Conservation (phyloP, 176 grass and related monocot species). For the Oryza coarctata region DNA sequence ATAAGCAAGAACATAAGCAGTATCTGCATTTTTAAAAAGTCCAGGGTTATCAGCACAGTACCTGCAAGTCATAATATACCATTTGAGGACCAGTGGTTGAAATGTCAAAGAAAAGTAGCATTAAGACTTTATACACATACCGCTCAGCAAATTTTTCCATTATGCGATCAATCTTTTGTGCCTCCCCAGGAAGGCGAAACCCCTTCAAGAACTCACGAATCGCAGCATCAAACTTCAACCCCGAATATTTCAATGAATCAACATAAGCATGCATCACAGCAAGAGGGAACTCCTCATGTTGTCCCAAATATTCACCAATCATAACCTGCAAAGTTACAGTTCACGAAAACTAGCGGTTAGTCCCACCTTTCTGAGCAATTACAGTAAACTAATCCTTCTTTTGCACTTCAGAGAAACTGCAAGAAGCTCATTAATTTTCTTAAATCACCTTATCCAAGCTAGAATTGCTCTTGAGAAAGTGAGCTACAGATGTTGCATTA, state of each 20-base stretch:
- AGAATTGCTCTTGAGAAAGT: slow-evolving; percentile 87
- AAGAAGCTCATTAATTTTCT: slow-evolving; percentile 18
- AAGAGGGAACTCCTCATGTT: slow-evolving; percentile 94
- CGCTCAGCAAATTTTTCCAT: slow-evolving; percentile 99
- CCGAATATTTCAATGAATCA: slow-evolving; percentile 94
- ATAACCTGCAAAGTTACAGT: slow-evolving; percentile 65
- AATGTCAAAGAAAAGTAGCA: slow-evolving; percentile 12
- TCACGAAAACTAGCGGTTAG: slow-evolving; percentile 32
- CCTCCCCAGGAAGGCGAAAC: slow-evolving; percentile 97
- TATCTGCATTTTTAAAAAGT: slow-evolving; percentile 99
- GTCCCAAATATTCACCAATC: slow-evolving; percentile 99
- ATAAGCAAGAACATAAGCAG: slow-evolving; percentile 98
- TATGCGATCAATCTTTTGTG: slow-evolving; percentile 99
- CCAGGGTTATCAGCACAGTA: slow-evolving; percentile 99
- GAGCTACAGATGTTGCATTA: slow-evolving; percentile 68
- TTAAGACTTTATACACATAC: slow-evolving; percentile 52
- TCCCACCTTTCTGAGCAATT: slow-evolving; percentile 17
- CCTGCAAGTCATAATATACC: slow-evolving; percentile 54
- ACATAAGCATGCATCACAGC: slow-evolving; percentile 99
- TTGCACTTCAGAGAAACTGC: background rate
- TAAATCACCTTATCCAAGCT: slow-evolving; percentile 86
- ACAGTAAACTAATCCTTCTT: slow-evolving; percentile 2
- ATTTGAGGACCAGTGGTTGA: slow-evolving; percentile 25
- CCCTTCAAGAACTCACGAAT: slow-evolving; percentile 94
- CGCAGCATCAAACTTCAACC: slow-evolving; percentile 90